A percentile compares a stretch with the other conserved stretches of the same genome.
Evolutionary conservation across 75 land plant species (phyloP).

Genomic region (Pseudotsuga menziesii): DNA sequence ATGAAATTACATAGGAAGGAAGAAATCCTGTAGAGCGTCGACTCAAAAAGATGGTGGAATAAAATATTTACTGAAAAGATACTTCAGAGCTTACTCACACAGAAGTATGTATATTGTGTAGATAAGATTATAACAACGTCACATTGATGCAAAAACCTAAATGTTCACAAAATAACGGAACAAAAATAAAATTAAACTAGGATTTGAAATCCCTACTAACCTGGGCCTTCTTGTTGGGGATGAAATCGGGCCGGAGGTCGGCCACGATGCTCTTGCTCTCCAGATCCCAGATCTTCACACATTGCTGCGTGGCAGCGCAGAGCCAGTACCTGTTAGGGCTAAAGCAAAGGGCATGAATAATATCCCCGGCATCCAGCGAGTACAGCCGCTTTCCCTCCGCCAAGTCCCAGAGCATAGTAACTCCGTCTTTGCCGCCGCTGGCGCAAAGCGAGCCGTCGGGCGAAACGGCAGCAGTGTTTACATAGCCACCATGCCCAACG

Average conservation of each 20-base stretch:
- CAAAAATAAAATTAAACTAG: background rate
- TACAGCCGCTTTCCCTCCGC: conserved; percentile 59
- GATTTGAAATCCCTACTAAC: background rate
- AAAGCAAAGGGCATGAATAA: conserved; percentile 55
- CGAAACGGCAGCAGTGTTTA: conserved; percentile 75
- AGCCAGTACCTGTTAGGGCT: conserved; percentile 74
- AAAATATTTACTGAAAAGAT: no score
- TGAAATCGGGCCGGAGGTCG: conserved; percentile 48
- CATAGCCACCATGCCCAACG: conserved; percentile 61
- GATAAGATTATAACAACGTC: no score
- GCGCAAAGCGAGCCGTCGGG: conserved; percentile 90
- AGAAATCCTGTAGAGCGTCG: no score
- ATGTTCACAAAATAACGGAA: no score
- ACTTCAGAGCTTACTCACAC: no score
- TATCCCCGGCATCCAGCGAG: conserved; percentile 47
- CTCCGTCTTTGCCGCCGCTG: conserved; percentile 84
- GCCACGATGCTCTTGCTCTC: conserved; percentile 64
- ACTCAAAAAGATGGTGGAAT: no score
- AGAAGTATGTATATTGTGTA: no score
- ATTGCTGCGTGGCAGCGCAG: conserved; percentile 57
- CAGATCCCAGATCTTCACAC: conserved; percentile 64
- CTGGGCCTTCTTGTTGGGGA: conserved; percentile 20
- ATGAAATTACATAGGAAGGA: no score
- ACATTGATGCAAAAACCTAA: no score
- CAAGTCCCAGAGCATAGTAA: conserved; percentile 83